Percentiles rank a stretch among this genome's conserved stretches.
Evolutionary conservation across 2,329 filamentous ascomycete species (phyloP).

Genomic region (Penicillium oxalicum): DNA sequence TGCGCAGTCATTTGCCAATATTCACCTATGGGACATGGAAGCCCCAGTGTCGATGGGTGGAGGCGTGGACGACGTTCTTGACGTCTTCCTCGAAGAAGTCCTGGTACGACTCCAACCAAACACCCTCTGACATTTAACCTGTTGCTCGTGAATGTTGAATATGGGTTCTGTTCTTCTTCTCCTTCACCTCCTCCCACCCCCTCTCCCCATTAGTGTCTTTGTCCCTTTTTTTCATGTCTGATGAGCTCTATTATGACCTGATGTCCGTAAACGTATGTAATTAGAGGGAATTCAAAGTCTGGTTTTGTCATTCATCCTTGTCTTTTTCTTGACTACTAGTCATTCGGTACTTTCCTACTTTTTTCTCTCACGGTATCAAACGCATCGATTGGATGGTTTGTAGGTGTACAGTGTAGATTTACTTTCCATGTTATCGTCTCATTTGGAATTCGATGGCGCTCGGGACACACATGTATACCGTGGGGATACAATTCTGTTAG

Average conservation of each 20-base stretch:
- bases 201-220: too few species aligned
- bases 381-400: too few species aligned
- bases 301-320: not conserved
- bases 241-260: not conserved
- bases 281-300: not conserved
- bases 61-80: slow-evolving; percentile 80
- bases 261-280: not conserved
- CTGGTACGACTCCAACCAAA: slow-evolving; percentile 80
- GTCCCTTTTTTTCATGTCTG: too few species aligned
- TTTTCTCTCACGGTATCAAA: too few species aligned
- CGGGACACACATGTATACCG: too few species aligned
- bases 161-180: too few species aligned
- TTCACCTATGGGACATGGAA: slow-evolving; percentile 79
- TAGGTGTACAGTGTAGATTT: too few species aligned
- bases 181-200: not conserved
- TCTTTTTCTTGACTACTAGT: not conserved
- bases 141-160: too few species aligned
- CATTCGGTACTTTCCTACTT: too few species aligned
- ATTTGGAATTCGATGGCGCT: too few species aligned
- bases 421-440: too few species aligned
- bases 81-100: slow-evolving; percentile 90
- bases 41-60: slow-evolving; percentile 91
- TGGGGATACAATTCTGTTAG: too few species aligned
- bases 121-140: not conserved
- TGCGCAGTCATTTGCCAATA: slow-evolving; percentile 76